Evolutionary conservation across 1,139 yeast genomes (phyloP), one percentile per base, ranked within the genome.

Genomic region (Geotrichum fermentans): DNA sequence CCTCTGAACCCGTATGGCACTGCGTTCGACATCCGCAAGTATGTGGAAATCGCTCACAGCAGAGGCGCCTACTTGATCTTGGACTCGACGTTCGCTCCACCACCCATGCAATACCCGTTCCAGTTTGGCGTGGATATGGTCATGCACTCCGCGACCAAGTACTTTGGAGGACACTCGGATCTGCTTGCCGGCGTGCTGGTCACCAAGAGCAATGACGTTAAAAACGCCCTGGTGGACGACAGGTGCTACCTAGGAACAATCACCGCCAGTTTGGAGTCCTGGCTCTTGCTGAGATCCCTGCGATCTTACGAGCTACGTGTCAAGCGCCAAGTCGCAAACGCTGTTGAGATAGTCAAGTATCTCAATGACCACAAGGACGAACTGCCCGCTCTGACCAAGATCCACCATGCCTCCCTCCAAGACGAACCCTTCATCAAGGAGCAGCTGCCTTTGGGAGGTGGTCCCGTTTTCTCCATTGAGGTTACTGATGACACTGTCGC

Each of bases 111-210:
- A 61, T 77, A 84, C 56, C 92, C 95, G 4, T 88, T 87, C 68
- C 72, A 74, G 36, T 82, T 75, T 58, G 96, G 92, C 40, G 95
- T 83, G 29, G 96, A 89, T 64, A 67, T 86, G 59, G 79, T 89
- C 14, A 71, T 90, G 79, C 96, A 89, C 67, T 86, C 96, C 1
- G 96, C 90, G 0, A 87, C 96, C 2, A 89, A 89, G 64, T 90
- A 81, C 67, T 82, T 88, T 62, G 96, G 95, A 33, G 97, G 97
- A 18, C 96, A 89, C 65, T 84, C 95, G n/a, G 97, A 90, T 65
- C 69, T 88, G 47, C 72, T 90, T 42, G 90, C 95, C 3, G 97
- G 97, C 18, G 73, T 83, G 10, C 69, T 89, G 33, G 79, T 81
- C 11, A 81, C 85, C 11, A 80, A 82, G 62, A 78, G 79, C 53